Percentiles rank a stretch among this genome's conserved stretches.
Conservation (phyloP, 305 asterid genomes). For the Fraxinus nigra region DNA sequence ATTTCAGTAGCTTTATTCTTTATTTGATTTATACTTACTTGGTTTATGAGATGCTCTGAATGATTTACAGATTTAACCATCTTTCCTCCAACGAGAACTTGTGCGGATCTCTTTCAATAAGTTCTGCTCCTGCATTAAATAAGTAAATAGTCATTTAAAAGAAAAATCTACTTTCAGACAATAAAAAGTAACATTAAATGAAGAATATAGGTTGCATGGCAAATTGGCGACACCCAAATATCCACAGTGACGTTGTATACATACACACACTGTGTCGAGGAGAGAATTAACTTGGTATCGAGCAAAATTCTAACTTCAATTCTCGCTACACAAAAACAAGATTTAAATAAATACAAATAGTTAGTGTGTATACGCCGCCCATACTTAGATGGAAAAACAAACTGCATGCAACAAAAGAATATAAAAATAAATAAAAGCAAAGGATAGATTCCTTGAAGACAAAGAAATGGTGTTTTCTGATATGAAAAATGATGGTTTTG, state of each 20-base stretch:
- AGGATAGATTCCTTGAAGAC: neutral
- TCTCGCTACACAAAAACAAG: neutral
- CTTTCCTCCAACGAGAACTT: neutral
- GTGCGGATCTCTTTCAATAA: neutral
- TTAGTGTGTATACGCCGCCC: neutral
- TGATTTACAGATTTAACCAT: constrained; percentile 27
- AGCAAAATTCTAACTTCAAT: neutral
- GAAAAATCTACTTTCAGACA: neutral
- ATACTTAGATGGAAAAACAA: neutral
- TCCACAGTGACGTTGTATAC: neutral
- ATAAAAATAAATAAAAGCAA: neutral
- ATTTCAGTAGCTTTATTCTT: neutral
- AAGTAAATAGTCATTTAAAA: neutral
- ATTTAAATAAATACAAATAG: too few relatives aligned
- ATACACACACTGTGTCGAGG: neutral
- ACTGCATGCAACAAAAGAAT: neutral
- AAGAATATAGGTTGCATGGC: neutral
- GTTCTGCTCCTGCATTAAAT: constrained; percentile 29
- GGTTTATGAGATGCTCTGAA: constrained; percentile 23
- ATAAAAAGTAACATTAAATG: neutral
- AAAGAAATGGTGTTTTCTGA: neutral
- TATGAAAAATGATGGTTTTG: neutral
- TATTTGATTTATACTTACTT: constrained; percentile 33
- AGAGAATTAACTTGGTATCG: neutral
- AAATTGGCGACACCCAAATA: neutral